These are phyloP conservation scores for Adansonia grandidieri DNA, from an alignment of 441 rosid genomes.

Conservation along the genomic window DNA sequence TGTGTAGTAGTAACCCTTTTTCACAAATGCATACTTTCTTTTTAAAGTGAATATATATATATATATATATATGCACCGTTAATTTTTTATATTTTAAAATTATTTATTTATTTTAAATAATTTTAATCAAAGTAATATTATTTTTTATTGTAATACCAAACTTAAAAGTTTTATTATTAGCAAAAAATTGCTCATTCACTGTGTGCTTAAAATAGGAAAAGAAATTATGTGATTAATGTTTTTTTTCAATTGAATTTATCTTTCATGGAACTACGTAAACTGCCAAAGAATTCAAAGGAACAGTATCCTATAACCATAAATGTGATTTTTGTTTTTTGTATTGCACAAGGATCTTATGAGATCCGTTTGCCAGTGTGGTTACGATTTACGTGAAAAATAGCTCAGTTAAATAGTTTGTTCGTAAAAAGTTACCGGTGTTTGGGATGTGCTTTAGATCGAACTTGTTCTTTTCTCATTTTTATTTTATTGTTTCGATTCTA, in stretches of 20 bases:
- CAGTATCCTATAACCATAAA: neutral
- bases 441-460: conserved; percentile 20
- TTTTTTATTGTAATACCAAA: no score
- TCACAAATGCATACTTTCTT: no score
- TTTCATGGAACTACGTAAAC: conserved; percentile 10
- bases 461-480: neutral
- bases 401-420: neutral
- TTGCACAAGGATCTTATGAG: neutral
- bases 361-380: neutral
- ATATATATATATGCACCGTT: no score
- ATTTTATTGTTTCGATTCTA: neutral
- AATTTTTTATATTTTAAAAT: no score
- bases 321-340: neutral
- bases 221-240: no score
- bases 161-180: no score
- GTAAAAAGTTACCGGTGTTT: neutral
- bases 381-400: neutral
- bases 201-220: no score
- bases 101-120: no score
- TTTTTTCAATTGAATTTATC: neutral
- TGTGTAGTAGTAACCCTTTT: no score
- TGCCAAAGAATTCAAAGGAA: neutral
- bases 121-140: no score
- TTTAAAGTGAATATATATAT: no score
- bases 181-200: no score